Base-by-base conservation (phyloP, 2,329 filamentous ascomycete species). In the Massarina eburnea region DNA sequence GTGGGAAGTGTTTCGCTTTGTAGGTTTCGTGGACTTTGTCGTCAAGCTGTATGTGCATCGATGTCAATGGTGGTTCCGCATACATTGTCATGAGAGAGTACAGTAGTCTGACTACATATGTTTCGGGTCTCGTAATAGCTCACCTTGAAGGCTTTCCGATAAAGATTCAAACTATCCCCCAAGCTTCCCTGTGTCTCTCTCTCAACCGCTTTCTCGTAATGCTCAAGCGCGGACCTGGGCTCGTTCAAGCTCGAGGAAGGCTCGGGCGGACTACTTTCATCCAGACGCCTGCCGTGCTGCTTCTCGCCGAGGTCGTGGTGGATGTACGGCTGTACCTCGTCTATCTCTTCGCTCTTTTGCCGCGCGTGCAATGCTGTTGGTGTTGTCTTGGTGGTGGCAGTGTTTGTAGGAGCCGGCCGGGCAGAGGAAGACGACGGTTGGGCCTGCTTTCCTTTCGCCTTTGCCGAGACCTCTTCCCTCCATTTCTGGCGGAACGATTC, bases 121-220 rank as follows among this genome's bases (percentile, higher is more conserved):
- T 0, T 17, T 15, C 4, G 3, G n/a, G n/a, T n/a, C n/a, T n/a
- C n/a, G n/a, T n/a, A 19, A 37, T 15, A 12, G 62, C 78, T 47
- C 72, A 92, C 89, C 67, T 86, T 84, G 68, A 95, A 97, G 1
- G 94, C 94, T 68, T 87, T 91, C 37, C 94, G 83, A 70, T 99
- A 99, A 40, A 95, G 80, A 54, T 81, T 83, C 44, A 99, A 69
- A 65, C 92, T 97, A 52, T 97, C 92, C 4, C 91, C 91, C 40
- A 97, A 77, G 52, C 83, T 94, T 1, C 94, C 94, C 59, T 88
- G 82, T 0, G 80, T 81, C 72, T 99, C 94, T 69, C 85, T 91
- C 71, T 95, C 88, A 45, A 96, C 91, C 3, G 92, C 94, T 65
- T 82, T 83, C 67, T 97, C 94, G 61, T 94, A 97, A 68, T 96